Percentiles rank a stretch among this genome's conserved stretches.
Conservation (phyloP, 345 rosid species). For the Leavenworthia alabamica region DNA sequence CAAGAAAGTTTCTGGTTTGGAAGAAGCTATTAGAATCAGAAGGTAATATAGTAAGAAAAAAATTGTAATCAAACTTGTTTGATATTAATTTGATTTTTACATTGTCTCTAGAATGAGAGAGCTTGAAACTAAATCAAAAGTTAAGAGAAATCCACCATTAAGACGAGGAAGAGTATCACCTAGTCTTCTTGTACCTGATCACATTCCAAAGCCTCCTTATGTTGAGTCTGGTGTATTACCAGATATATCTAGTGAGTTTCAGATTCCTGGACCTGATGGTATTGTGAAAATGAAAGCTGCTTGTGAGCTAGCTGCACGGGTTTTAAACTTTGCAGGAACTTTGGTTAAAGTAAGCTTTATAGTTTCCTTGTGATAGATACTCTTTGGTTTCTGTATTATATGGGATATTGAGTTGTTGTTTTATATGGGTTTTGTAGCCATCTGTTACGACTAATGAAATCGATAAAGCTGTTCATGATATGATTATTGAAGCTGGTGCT, state of each 20-base stretch:
- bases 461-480: conserved; percentile 81
- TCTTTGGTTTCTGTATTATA: not conserved
- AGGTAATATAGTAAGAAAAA: conserved; percentile 31
- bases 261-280: conserved; percentile 70
- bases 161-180: conserved; percentile 83
- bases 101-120: conserved; percentile 49
- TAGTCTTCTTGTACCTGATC: conserved; percentile 68
- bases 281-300: conserved; percentile 73
- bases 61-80: not conserved
- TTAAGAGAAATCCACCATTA: conserved; percentile 50
- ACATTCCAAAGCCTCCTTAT: conserved; percentile 77
- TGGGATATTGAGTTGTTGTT: conserved; percentile 1
- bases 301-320: conserved; percentile 89
- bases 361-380: not conserved
- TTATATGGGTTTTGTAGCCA: conserved; percentile 43
- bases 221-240: conserved; percentile 50
- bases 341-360: conserved; percentile 57
- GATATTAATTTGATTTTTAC: not conserved
- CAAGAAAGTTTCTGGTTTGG: conserved; percentile 52
- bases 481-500: conserved; percentile 92
- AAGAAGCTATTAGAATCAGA: conserved; percentile 67
- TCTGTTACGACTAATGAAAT: conserved; percentile 88
- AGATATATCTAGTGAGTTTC: conserved; percentile 53
- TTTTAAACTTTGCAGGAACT: conserved; percentile 66
- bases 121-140: conserved; percentile 36